phyloP scores from a whole-genome alignment of 2,329 filamentous ascomycete genomes.

The Annulohypoxylon truncatum region DNA sequence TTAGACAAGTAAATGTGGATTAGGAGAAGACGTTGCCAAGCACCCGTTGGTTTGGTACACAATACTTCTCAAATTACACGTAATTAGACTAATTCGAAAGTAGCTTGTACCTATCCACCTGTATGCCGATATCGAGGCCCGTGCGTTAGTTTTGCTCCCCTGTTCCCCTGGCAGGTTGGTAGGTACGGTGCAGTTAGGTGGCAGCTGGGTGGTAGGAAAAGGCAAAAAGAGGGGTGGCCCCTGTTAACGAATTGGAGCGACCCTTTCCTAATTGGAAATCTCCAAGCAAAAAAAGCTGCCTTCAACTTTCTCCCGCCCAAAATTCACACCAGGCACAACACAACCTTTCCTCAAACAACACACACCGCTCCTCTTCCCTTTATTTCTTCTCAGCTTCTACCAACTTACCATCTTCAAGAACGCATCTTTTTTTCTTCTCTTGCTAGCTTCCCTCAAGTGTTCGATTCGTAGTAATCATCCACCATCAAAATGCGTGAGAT shows the following conservation, averaged over 20 bases:
- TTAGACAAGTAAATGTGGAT: slow-evolving; percentile 8
- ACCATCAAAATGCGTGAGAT: slow-evolving; percentile 78
- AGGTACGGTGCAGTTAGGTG: not conserved
- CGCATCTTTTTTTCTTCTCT: slow-evolving; percentile 44
- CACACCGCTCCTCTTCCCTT: slow-evolving; percentile 44
- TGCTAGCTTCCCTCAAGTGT: slow-evolving; percentile 45
- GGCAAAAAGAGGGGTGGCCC: slow-evolving; percentile 31
- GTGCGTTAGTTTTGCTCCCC: slow-evolving; percentile 22
- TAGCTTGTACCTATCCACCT: slow-evolving; percentile 28
- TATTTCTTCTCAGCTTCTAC: slow-evolving; percentile 32
- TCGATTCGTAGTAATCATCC: slow-evolving; percentile 44
- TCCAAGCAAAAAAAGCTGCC: slow-evolving; percentile 35
- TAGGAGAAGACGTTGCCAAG: slow-evolving; percentile 22
- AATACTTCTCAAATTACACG: slow-evolving; percentile 24
- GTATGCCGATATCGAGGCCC: slow-evolving; percentile 23
- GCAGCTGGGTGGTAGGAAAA: not conserved
- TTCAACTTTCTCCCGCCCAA: slow-evolving; percentile 30
- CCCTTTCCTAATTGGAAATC: slow-evolving; percentile 38
- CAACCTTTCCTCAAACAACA: slow-evolving; percentile 33
- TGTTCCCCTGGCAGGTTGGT: slow-evolving; percentile 3
- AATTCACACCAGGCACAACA: slow-evolving; percentile 29
- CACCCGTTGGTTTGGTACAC: slow-evolving; percentile 18
- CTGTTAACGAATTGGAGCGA: slow-evolving; percentile 32
- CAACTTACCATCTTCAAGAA: slow-evolving; percentile 33
- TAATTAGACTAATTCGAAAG: slow-evolving; percentile 24